Percentiles rank a stretch among this genome's conserved stretches.
Conservation (phyloP, 306 rosid genomes). For the Trifolium pratense region DNA sequence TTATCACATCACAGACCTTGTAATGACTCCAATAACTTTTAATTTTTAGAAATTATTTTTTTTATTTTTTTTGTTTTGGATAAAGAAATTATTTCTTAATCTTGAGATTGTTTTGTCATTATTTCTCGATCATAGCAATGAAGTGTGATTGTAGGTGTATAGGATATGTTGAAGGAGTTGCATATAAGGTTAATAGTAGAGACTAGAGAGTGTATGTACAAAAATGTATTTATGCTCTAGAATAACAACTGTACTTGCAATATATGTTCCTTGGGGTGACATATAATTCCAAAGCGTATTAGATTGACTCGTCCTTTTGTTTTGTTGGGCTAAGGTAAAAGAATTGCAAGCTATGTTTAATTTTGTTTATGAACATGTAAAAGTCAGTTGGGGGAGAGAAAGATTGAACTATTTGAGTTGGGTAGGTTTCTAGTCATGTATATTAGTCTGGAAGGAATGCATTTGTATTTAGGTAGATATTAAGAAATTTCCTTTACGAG, state of each 20-base stretch:
- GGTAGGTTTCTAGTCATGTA: neutral
- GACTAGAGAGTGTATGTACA: too few relatives aligned
- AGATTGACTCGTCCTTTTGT: neutral
- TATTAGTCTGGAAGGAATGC: neutral
- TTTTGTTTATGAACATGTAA: too few relatives aligned
- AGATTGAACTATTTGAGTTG: neutral
- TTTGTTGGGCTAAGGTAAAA: neutral
- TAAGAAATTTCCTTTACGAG: constrained; percentile 82
- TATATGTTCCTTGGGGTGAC: too few relatives aligned
- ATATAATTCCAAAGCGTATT: neutral
- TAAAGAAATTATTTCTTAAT: too few relatives aligned
- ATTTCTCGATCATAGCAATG: too few relatives aligned
- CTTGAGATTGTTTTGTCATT: too few relatives aligned
- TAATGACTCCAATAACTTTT: too few relatives aligned
- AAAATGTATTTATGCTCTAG: neutral
- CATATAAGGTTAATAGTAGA: neutral
- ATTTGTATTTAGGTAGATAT: constrained; percentile 59
- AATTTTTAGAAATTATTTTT: too few relatives aligned
- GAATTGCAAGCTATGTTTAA: neutral
- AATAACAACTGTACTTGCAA: too few relatives aligned
- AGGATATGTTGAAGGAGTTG: neutral
- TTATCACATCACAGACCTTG: too few relatives aligned
- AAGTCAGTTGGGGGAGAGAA: neutral
- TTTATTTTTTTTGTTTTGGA: too few relatives aligned
- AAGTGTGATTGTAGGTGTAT: neutral